A percentile compares a stretch with the other conserved stretches of the same genome.
Conservation (phyloP, 1,284 basidiomycete genomes). For the Apiotrichum laibachii region DNA sequence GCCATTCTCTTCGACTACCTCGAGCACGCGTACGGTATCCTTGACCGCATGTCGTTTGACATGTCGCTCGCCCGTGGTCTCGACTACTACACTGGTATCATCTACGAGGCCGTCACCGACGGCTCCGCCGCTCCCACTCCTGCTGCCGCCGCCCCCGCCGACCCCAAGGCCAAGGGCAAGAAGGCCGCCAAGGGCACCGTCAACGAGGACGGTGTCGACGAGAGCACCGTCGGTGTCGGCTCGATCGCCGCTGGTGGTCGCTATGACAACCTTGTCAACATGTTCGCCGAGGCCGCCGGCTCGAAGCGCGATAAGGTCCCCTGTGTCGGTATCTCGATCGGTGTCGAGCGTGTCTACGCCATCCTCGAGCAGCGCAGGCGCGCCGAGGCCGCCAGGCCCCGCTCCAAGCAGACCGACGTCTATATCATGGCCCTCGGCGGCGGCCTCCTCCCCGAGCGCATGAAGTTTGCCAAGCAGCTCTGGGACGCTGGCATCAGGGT, state of each 20-base stretch:
- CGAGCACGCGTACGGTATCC: slow-evolving; percentile 67
- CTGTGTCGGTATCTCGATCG: slow-evolving; percentile 91
- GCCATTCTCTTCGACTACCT: slow-evolving; percentile 78
- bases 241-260: slow-evolving; percentile 96
- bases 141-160: slow-evolving; percentile 49
- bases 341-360: slow-evolving; percentile 93
- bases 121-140: slow-evolving; percentile 87
- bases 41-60: slow-evolving; percentile 91
- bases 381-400: slow-evolving; percentile 59
- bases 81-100: slow-evolving; percentile 98
- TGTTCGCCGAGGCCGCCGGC: slow-evolving; percentile 80
- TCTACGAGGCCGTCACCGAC: slow-evolving; percentile 94
- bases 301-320: slow-evolving; percentile 63
- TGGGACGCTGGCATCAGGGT: slow-evolving; percentile 89
- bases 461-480: slow-evolving; percentile 76
- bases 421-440: slow-evolving; percentile 93
- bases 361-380: slow-evolving; percentile 83
- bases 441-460: slow-evolving; percentile 73
- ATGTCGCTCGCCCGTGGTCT: slow-evolving; percentile 92
- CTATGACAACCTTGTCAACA: slow-evolving; percentile 94
- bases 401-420: slow-evolving; percentile 90
- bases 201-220: slow-evolving; percentile 84
- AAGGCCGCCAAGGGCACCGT: slow-evolving; percentile 44
- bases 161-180: slow-evolving; percentile 51
- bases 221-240: slow-evolving; percentile 89